Percentiles rank a stretch among this genome's conserved stretches.
Conservation (phyloP, 1,139 yeast species). For the Saccharomyces hybrid region DNA sequence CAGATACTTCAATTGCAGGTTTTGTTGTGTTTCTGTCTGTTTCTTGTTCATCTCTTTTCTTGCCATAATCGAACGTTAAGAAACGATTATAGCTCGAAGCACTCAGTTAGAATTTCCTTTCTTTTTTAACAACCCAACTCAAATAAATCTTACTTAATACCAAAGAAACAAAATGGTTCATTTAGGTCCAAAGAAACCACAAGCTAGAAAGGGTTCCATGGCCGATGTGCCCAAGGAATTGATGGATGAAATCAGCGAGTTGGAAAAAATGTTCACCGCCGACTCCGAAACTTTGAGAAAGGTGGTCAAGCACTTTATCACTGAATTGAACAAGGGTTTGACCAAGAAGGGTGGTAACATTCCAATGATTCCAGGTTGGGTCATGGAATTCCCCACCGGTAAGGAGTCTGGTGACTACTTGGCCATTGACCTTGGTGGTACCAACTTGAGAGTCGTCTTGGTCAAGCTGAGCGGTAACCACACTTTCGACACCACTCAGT, state of each 20-base stretch:
- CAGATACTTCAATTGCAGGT: not conserved
- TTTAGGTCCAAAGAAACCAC: constrained; percentile 78
- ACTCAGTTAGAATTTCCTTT: not conserved
- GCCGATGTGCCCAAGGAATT: constrained; percentile 64
- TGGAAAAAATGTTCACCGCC: constrained; percentile 62
- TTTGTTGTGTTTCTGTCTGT: not conserved
- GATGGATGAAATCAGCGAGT: constrained; percentile 47
- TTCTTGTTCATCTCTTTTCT: not conserved
- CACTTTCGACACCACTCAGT: constrained; percentile 74
- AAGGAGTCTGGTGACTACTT: constrained; percentile 79
- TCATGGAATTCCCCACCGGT: constrained; percentile 87
- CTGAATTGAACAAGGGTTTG: constrained; percentile 74
- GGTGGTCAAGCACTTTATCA: constrained; percentile 60
- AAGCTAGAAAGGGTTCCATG: constrained; percentile 74
- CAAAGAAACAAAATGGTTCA: constrained; percentile 53
- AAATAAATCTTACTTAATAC: not conserved
- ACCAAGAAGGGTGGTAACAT: constrained; percentile 71
- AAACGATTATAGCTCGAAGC: not conserved
- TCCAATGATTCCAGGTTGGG: constrained; percentile 98
- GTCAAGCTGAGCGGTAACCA: constrained; percentile 73
- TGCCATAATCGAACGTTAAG: not conserved
- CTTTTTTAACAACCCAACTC: not conserved
- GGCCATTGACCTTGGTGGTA: constrained; percentile 94
- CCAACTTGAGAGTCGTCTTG: constrained; percentile 83
- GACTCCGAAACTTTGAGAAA: constrained; percentile 50